These are phyloP conservation scores for Neonectria punicea DNA, from an alignment of 2,329 filamentous ascomycete species.

Conservation along the genomic window DNA sequence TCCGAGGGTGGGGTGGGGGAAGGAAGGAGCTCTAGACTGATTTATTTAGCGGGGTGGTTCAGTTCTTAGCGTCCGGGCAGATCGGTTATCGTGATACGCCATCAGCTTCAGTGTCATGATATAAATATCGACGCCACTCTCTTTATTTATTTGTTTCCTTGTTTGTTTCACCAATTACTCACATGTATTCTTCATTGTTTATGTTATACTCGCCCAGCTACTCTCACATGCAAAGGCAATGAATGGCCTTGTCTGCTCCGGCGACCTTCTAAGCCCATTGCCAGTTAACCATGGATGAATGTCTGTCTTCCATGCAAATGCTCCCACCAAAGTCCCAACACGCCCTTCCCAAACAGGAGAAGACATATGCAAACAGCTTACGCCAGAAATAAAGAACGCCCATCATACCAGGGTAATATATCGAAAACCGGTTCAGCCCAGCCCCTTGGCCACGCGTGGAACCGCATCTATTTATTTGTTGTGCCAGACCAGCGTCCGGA, in stretches of 20 bases:
- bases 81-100: not conserved
- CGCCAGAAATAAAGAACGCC: slow-evolving; percentile 32
- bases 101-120: not conserved
- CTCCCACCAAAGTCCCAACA: slow-evolving; percentile 9
- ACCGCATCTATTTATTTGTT: slow-evolving; percentile 71
- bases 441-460: not conserved
- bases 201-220: not conserved
- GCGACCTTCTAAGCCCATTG: slow-evolving; percentile 21
- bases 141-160: not conserved
- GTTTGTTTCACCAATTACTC: not conserved
- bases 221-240: slow-evolving; percentile 13
- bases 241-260: slow-evolving; percentile 13
- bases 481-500: slow-evolving; percentile 86
- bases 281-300: slow-evolving; percentile 14
- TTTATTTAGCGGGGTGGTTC: slow-evolving; percentile 17
- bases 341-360: slow-evolving; percentile 8
- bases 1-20: slow-evolving; percentile 16
- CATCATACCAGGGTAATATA: slow-evolving; percentile 6
- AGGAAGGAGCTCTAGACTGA: not conserved
- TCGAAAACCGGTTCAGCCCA: not conserved
- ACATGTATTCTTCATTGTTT: slow-evolving; percentile 4
- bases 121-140: not conserved
- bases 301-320: slow-evolving; percentile 29
- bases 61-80: too few relatives aligned
- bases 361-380: slow-evolving; percentile 2